Evolutionary conservation across 1,284 basidiomycete species (phyloP), one percentile per base, ranked within the genome.

Genomic region (Spongiforma sp.): DNA sequence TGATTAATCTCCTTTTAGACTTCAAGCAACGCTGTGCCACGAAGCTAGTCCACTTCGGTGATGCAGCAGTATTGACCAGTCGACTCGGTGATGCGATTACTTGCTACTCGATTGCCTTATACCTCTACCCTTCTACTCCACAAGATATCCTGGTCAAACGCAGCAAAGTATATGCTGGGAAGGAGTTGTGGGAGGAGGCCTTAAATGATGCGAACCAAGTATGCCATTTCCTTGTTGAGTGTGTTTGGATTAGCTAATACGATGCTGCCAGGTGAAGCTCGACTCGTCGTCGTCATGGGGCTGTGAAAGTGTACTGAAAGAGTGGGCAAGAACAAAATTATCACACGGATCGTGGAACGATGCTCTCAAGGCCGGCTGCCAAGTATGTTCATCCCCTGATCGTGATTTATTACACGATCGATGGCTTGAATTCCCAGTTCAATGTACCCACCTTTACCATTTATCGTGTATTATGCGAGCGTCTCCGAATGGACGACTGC

Each of bases 71-170:
- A 41, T n/a, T 4, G 15, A n/a, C n/a, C 11, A 17, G 21, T 8
- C 32, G 30, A 2, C 48, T 60, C 19, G 46, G 59, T 2, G 57
- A 61, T 37, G 64, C 63, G 3, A 46, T 67, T 8, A 26, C 41
- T 5, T 15, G n/a, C 17, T 68, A 65, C 37, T 55, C 58, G 1
- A 36, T 24, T 28, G 59, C 57, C 7, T 19, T 67, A n/a, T 48
- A 41, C 19, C 28, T 67, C 7, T n/a, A 52, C 26, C 43, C 41
- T 14, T 24, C 21, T 11, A 14, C 24, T 6, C 34, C 59, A 5
- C 53, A 41, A 14, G 56, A 12, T 37, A 50, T 65, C 3, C 26
- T 65, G 10, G n/a, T 54, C 30, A 61, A 65, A 33, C 66, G 66
- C 36, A 69, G 63, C 30, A 59, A 43, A 21, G 67, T 52, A 9